Evolutionary conservation across 495 filamentous ascomycete genomes (phyloP).

Genomic region (Schizothecium vesticola): DNA sequence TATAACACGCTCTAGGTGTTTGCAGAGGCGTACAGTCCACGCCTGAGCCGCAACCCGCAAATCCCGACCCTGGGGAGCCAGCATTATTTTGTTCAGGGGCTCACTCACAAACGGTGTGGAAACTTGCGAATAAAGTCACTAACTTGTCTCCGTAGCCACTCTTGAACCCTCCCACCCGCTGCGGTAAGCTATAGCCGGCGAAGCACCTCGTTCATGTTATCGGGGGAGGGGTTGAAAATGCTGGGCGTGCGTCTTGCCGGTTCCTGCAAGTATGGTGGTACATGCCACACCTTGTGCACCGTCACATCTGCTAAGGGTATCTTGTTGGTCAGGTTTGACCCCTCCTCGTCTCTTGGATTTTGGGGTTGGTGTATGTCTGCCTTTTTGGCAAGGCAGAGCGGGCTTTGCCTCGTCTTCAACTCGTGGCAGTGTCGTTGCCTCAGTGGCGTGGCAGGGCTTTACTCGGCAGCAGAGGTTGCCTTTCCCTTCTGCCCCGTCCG

Average conservation of each 20-base stretch:
- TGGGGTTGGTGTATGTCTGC: background rate
- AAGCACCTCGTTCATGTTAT: background rate
- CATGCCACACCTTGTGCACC: background rate
- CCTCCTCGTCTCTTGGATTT: background rate
- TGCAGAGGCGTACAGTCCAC: background rate
- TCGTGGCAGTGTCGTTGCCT: background rate
- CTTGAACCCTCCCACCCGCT: background rate
- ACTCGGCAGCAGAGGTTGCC: background rate
- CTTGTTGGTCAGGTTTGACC: background rate
- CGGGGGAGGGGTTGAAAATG: background rate
- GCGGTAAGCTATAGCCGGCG: background rate
- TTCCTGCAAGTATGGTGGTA: background rate
- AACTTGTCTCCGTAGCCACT: background rate
- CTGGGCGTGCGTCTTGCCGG: background rate
- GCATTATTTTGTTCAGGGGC: background rate
- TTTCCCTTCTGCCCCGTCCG: background rate
- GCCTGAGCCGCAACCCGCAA: background rate
- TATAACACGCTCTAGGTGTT: background rate
- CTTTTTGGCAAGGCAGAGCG: background rate
- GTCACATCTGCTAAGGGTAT: background rate
- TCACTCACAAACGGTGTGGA: background rate
- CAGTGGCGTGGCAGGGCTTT: background rate
- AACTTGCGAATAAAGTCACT: background rate
- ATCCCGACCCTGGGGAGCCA: background rate
- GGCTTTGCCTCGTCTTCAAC: background rate